Conservation (phyloP, 163 green algal genomes). For the Prototheca cutis region DNA sequence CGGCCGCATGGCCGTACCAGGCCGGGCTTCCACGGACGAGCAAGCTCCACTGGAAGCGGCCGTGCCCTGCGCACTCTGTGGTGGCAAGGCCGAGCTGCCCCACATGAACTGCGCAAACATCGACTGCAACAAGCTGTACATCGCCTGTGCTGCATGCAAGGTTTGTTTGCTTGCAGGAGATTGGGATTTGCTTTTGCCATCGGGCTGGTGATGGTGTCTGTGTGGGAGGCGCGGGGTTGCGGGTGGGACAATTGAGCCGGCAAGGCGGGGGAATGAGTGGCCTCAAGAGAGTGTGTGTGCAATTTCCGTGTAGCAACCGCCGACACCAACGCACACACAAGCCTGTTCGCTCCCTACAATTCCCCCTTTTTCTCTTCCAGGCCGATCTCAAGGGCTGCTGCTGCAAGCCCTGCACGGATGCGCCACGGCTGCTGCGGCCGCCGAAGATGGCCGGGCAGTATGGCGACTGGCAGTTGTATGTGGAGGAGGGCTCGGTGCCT, state of each 20-base stretch:
- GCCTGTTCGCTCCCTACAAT: neutral
- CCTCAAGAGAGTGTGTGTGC: too few relatives aligned
- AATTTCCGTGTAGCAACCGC: too few relatives aligned
- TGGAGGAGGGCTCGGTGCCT: neutral
- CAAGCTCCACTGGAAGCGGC: conserved; percentile 35
- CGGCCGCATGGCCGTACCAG: conserved; percentile 73
- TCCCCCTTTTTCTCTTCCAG: conserved; percentile 2
- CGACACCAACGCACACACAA: too few relatives aligned
- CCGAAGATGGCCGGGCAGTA: conserved; percentile 56
- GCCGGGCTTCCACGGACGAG: conserved; percentile 7
- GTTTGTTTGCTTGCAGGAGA: too few relatives aligned
- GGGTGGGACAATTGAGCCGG: too few relatives aligned
- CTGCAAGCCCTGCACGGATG: conserved; percentile 58
- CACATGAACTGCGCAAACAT: conserved; percentile 83
- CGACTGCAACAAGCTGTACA: conserved; percentile 89
- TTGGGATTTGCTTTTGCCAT: too few relatives aligned
- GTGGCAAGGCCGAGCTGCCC: conserved; percentile 39
- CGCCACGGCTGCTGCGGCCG: conserved; percentile 65
- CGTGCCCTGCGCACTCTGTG: conserved; percentile 46
- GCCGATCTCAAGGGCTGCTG: conserved; percentile 55
- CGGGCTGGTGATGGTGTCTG: too few relatives aligned
- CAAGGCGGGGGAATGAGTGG: too few relatives aligned
- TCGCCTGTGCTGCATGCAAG: conserved; percentile 65
- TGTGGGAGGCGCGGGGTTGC: too few relatives aligned
- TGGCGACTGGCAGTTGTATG: conserved; percentile 29